Percentiles rank a stretch among this genome's conserved stretches.
Evolutionary conservation across 768 basidiomycete genomes (phyloP).

Genomic region (Tricholomella constricta): DNA sequence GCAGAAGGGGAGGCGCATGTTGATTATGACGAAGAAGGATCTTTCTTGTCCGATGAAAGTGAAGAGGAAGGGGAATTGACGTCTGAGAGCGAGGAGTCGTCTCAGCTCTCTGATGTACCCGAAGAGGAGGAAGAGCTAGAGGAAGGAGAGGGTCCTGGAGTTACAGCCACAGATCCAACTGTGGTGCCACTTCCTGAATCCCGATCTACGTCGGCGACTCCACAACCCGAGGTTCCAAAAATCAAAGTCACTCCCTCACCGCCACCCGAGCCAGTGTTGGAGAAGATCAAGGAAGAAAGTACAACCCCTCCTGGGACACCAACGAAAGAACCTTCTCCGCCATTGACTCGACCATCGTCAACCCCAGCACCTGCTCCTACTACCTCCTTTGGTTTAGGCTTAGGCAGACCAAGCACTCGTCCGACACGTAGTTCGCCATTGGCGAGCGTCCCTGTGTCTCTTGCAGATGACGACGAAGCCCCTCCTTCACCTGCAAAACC

Average conservation of each 20-base stretch:
- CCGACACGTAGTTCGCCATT: conserved; percentile 79
- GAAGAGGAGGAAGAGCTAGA: conserved; percentile 24
- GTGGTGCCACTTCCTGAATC: conserved; percentile 41
- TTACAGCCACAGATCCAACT: conserved; percentile 32
- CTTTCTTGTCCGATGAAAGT: conserved; percentile 16
- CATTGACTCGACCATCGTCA: conserved; percentile 24
- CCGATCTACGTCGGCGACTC: conserved; percentile 61
- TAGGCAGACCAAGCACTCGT: conserved; percentile 62
- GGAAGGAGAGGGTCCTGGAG: conserved; percentile 23
- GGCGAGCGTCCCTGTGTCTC: conserved; percentile 53
- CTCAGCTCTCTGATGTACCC: conserved; percentile 16
- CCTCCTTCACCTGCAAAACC: conserved; percentile 26
- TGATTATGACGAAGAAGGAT: conserved; percentile 11
- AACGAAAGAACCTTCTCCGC: conserved; percentile 41
- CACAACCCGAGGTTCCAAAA: conserved; percentile 51
- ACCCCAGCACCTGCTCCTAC: conserved; percentile 36
- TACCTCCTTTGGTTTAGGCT: conserved; percentile 44
- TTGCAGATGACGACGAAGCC: conserved; percentile 46
- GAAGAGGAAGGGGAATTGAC: conserved; percentile 19
- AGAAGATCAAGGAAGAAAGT: conserved; percentile 42
- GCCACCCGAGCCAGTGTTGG: conserved; percentile 27
- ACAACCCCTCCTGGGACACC: conserved; percentile 73
- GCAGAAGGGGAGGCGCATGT: conserved; percentile 21
- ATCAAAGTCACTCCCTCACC: conserved; percentile 41
- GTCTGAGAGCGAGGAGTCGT: conserved; percentile 8